Conservation (phyloP, 2,329 filamentous ascomycete genomes). For the Davidsoniella australis region DNA sequence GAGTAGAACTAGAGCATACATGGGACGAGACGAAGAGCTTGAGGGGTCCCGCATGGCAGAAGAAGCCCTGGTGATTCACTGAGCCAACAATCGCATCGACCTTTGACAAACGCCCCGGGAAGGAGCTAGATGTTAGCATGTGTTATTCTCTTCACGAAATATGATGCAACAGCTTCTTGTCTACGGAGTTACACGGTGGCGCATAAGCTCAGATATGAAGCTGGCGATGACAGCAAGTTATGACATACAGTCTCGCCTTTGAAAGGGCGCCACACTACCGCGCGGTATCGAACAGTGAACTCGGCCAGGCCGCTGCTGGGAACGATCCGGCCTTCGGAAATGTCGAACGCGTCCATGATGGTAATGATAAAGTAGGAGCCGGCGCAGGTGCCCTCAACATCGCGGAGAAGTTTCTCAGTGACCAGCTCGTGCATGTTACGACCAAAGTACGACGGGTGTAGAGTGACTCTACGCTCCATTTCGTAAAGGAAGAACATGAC, state of each 20-base stretch:
- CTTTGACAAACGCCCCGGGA: conserved; percentile 25
- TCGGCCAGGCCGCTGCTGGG: conserved; percentile 84
- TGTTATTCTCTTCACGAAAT: no score
- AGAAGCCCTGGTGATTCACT: conserved; percentile 85
- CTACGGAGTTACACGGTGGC: no score
- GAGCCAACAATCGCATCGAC: conserved; percentile 87
- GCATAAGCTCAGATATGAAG: background rate
- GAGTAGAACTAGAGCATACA: conserved; percentile 37
- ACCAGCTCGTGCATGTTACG: conserved; percentile 85
- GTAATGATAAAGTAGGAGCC: conserved; percentile 96
- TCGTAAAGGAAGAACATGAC: conserved; percentile 97
- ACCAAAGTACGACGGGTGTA: conserved; percentile 95
- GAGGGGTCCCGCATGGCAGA: conserved; percentile 64
- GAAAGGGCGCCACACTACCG: conserved; percentile 95
- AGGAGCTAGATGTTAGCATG: background rate
- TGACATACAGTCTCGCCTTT: conserved; percentile 81
- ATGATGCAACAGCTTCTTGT: no score
- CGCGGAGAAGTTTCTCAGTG: conserved; percentile 71
- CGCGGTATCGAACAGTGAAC: conserved; percentile 87
- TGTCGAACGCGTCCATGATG: conserved; percentile 91
- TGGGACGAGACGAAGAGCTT: conserved; percentile 66
- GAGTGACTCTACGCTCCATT: conserved; percentile 81
- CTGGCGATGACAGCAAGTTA: background rate
- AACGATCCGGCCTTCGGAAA: conserved; percentile 82
- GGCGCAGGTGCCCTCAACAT: conserved; percentile 89